phyloP scores from a whole-genome alignment of 2,329 filamentous ascomycete species.

The Colletotrichum endophyticum region DNA sequence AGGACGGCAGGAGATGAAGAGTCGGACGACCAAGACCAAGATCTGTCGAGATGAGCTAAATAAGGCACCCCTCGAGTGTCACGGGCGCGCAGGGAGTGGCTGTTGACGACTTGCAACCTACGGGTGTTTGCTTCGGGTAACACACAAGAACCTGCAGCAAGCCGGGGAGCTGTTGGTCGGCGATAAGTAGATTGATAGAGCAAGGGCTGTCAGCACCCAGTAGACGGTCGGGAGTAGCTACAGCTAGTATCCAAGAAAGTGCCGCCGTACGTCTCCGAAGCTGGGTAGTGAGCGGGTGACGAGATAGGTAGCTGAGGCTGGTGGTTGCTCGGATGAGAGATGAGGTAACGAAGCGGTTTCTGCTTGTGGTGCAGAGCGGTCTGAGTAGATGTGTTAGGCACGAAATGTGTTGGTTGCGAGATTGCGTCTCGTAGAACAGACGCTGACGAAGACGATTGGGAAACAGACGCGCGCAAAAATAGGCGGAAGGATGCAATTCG shows the following conservation, averaged over 20 bases:
- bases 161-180: not conserved
- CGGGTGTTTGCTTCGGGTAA: not conserved
- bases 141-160: conserved; percentile 5
- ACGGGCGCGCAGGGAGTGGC: not conserved
- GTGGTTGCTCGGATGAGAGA: not conserved
- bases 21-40: not conserved
- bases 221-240: not conserved
- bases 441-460: not conserved
- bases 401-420: not conserved
- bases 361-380: not conserved
- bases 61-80: conserved; percentile 1
- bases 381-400: not conserved
- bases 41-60: conserved; percentile 14
- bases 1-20: conserved; percentile 14
- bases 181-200: not conserved
- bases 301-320: not conserved
- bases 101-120: not conserved
- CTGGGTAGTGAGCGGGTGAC: not conserved
- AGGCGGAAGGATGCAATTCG: not conserved
- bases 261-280: not conserved
- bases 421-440: not conserved
- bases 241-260: not conserved
- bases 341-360: not conserved
- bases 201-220: not conserved
- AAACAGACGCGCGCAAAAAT: not conserved